Evolutionary conservation across 257 asterid genomes (phyloP).

Genomic region (Marsdenia floribunda): DNA sequence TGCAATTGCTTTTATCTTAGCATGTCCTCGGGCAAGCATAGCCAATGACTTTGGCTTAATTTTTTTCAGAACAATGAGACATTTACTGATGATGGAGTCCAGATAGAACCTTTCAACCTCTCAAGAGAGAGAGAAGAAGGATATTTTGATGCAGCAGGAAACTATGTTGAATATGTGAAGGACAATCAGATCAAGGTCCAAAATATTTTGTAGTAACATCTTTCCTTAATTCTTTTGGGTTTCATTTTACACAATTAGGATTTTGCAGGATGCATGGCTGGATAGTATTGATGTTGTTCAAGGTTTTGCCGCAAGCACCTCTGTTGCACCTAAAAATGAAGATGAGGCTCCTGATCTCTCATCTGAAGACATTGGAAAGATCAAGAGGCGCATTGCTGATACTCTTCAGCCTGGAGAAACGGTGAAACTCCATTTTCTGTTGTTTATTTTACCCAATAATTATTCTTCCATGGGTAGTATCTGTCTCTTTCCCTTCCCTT

Average conservation of each 20-base stretch:
- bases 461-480: background rate
- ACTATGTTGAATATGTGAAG: constrained; percentile 71
- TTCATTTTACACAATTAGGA: background rate
- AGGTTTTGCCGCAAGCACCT: constrained; percentile 34
- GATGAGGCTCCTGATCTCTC: constrained; percentile 60
- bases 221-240: background rate
- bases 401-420: constrained; percentile 90
- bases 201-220: constrained; percentile 13
- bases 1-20: constrained; percentile 6
- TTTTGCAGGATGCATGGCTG: constrained; percentile 95
- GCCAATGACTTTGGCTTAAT: constrained; percentile 14
- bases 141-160: constrained; percentile 83
- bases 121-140: constrained; percentile 92
- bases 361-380: constrained; percentile 67
- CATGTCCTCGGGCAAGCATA: constrained; percentile 6
- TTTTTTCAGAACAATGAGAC: constrained; percentile 67
- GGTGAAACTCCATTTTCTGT: constrained; percentile 33
- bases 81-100: constrained; percentile 68
- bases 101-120: constrained; percentile 81
- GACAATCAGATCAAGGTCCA: constrained; percentile 63
- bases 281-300: constrained; percentile 60
- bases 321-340: constrained; percentile 27
- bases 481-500: background rate
- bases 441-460: constrained; percentile 5
- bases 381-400: constrained; percentile 87